These are phyloP conservation scores for Ceratobasidium sp. DNA, from an alignment of 1,284 basidiomycete genomes.

Conservation along the genomic window DNA sequence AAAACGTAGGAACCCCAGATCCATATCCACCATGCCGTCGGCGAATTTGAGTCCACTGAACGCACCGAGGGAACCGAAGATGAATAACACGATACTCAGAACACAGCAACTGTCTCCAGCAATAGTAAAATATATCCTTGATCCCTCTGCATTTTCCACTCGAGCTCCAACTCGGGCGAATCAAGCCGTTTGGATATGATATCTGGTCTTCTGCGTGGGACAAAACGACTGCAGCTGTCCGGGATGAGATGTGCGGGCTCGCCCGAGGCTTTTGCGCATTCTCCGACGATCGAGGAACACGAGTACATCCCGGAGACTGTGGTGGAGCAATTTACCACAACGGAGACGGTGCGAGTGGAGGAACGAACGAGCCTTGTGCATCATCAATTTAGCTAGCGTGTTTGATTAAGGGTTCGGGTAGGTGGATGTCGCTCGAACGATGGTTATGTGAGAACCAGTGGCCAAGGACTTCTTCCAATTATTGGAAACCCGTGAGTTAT, in stretches of 20 bases:
- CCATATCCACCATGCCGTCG: conserved; percentile 77
- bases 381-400: conserved; percentile 77
- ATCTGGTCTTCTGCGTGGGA: conserved; percentile 47
- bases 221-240: conserved; percentile 50
- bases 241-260: conserved; percentile 62
- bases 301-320: conserved; percentile 41
- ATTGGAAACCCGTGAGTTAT: conserved; percentile 54
- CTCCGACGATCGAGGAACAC: conserved; percentile 40
- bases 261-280: conserved; percentile 58
- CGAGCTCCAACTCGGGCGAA: conserved; percentile 90
- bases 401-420: conserved; percentile 65
- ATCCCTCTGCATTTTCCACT: conserved; percentile 79
- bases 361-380: conserved; percentile 50
- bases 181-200: conserved; percentile 81
- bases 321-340: conserved; percentile 54
- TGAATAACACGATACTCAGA: conserved; percentile 58
- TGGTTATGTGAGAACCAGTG: conserved; percentile 64
- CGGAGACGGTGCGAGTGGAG: conserved; percentile 56
- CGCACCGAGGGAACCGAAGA: conserved; percentile 78
- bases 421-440: conserved; percentile 77
- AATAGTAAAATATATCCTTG: conserved; percentile 41
- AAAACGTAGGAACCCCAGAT: conserved; percentile 80
- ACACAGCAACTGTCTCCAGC: conserved; percentile 57
- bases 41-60: conserved; percentile 78
- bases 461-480: conserved; percentile 90